phyloP scores from a whole-genome alignment of 495 filamentous ascomycete genomes.

The Parathielavia hyrcaniae region DNA sequence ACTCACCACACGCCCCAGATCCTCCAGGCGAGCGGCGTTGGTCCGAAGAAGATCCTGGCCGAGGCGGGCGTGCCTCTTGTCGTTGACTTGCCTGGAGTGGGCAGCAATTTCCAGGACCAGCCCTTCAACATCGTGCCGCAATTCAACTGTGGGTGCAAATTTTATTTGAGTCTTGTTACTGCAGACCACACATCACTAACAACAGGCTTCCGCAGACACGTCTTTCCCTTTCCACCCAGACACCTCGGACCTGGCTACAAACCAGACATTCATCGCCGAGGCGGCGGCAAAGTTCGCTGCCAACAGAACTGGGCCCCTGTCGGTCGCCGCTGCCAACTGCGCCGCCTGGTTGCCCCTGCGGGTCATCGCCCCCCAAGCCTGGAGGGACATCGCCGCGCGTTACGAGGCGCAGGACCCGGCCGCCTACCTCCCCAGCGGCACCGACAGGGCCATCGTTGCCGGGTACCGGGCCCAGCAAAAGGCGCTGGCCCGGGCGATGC shows the following conservation, averaged over 20 bases:
- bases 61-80: conserved; percentile 38
- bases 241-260: conserved; percentile 28
- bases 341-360: conserved; percentile 37
- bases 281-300: conserved; percentile 32
- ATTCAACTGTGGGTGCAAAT: conserved; percentile 26
- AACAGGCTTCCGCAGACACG: conserved; percentile 19
- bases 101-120: conserved; percentile 54
- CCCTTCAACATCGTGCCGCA: conserved; percentile 28
- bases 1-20: conserved; percentile 52
- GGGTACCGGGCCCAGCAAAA: conserved; percentile 41
- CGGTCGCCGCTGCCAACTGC: conserved; percentile 36
- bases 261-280: conserved; percentile 35
- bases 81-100: conserved; percentile 48
- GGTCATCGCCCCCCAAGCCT: conserved; percentile 35
- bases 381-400: conserved; percentile 30
- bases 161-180: background rate
- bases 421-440: conserved; percentile 30
- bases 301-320: conserved; percentile 35
- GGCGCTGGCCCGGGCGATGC: conserved; percentile 31
- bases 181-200: background rate
- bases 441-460: conserved; percentile 33
- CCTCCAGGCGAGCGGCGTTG: conserved; percentile 49
- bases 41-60: conserved; percentile 40
- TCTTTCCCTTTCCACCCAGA: conserved; percentile 31
- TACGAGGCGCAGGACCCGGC: conserved; percentile 36